Evolutionary conservation across 2,329 filamentous ascomycete genomes (phyloP).

Genomic region (Chaetothyriales sp.): DNA sequence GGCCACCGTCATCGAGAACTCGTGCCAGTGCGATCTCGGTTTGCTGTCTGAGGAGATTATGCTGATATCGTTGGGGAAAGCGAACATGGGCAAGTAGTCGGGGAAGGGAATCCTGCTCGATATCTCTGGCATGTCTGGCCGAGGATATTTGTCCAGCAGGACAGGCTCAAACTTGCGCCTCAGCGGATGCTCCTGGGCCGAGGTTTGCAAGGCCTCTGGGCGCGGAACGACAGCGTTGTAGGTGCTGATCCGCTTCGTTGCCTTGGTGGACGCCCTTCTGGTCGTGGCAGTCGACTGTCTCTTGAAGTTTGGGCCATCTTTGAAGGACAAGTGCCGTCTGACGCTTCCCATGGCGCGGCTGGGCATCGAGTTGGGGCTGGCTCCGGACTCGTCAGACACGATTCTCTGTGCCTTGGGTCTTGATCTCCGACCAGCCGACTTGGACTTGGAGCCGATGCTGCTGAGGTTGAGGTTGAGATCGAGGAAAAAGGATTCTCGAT

Average conservation of each 20-base stretch:
- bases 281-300: conserved; percentile 57
- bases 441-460: conserved; percentile 21
- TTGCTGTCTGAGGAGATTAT: conserved; percentile 91
- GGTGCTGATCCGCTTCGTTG: conserved; percentile 77
- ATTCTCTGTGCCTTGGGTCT: conserved; percentile 71
- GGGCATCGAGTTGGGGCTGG: conserved; percentile 27
- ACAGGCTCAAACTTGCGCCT: conserved; percentile 91
- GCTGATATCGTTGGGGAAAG: conserved; percentile 94
- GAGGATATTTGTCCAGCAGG: conserved; percentile 85
- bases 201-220: conserved; percentile 75
- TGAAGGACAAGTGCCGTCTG: conserved; percentile 77
- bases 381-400: conserved; percentile 51
- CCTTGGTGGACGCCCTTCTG: conserved; percentile 60
- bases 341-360: conserved; percentile 65
- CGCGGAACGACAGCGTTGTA: conserved; percentile 96
- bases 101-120: conserved; percentile 74
- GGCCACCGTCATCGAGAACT: conserved; percentile 91
- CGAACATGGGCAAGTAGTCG: conserved; percentile 98
- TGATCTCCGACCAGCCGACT: conserved; percentile 43
- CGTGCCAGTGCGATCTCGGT: conserved; percentile 94
- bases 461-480: conserved; percentile 82
- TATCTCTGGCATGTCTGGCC: conserved; percentile 61
- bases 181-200: conserved; percentile 88
- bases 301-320: conserved; percentile 90
- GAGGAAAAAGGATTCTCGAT: conserved; percentile 82